phyloP scores from a whole-genome alignment of 352 stramenopile species.

The Aphanomyces cochlioides region DNA sequence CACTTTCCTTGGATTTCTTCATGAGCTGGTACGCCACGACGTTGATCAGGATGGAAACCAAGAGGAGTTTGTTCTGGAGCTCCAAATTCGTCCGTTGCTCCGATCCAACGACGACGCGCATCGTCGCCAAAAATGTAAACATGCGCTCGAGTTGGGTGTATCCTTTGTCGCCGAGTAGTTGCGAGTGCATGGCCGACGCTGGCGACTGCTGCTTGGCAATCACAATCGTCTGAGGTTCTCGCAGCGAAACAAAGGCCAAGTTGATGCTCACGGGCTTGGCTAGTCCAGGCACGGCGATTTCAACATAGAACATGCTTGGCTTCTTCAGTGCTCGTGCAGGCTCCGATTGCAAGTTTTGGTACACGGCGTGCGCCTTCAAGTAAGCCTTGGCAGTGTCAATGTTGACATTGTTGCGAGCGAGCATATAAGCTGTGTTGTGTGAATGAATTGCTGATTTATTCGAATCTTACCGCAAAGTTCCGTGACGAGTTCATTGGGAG shows the following conservation, averaged over 20 bases:
- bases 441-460: neutral
- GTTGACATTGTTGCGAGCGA: conserved; percentile 73
- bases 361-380: conserved; percentile 72
- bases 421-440: conserved; percentile 62
- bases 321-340: conserved; percentile 38
- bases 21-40: conserved; percentile 75
- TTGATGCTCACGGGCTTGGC: conserved; percentile 73
- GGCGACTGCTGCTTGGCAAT: conserved; percentile 41
- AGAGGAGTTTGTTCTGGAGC: conserved; percentile 79
- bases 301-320: conserved; percentile 84
- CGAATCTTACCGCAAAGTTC: conserved; percentile 52
- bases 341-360: conserved; percentile 57
- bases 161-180: conserved; percentile 78
- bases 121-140: conserved; percentile 77
- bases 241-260: conserved; percentile 73
- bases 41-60: conserved; percentile 80
- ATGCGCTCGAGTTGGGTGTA: conserved; percentile 86
- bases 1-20: conserved; percentile 49
- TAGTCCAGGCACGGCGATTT: conserved; percentile 67
- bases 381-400: conserved; percentile 82
- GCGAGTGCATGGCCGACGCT: conserved; percentile 52
- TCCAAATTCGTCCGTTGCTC: conserved; percentile 62
- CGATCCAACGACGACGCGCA: conserved; percentile 67
- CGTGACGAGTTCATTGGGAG: conserved; percentile 71
- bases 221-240: conserved; percentile 74